Evolutionary conservation across 1,284 basidiomycete species (phyloP), one percentile per base, ranked within the genome.

Genomic region (Amylostereum areolatum): DNA sequence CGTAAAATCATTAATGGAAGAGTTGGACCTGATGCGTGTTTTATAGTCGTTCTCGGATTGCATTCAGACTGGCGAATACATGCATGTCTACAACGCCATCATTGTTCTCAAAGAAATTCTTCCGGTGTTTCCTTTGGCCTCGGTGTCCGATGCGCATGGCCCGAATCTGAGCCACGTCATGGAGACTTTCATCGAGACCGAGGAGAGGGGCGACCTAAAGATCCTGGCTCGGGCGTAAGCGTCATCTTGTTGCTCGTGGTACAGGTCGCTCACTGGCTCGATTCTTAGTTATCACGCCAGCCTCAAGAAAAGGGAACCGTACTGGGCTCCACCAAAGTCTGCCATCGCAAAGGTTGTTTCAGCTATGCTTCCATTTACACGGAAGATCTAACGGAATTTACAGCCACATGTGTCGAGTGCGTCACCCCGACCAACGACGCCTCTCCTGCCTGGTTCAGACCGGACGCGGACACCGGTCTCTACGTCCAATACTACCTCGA

Each of bases 71-170:
- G 84, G 85, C 57, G 92, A 94, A 60, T 97, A 93, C 65, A 94
- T 96, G 88, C 91, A 92, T 60, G 88, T 96, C 50, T 93, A 94
- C 66, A 97, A 97, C 62, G 81, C 90, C 9, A 88, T 97, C 62
- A 80, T 94, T 42, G 84, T 97, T 27, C 74, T 95, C 51, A 92
- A 93, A 59, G 90, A 95, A 63, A 81, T 97, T 32, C 76, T 95
- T 41, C 85, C 89, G 2, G 85, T 88, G 44, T 96, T 94, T 68
- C 95, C 95, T 12, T 62, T 89, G 31, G 78, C 83, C 42, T 68
- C 79, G 18, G 77, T 86, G 36, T 62, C 66, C 12, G 67, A 69
- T 37, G 73, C 74, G 47, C 69, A 73, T 32, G 87, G 87, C 10
- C 63, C 73, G 6, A 70, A 67, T 24, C 73, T 97, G 43, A 77